phyloP scores from a whole-genome alignment of 2,329 filamentous ascomycete species.

The Trichoderma breve region DNA sequence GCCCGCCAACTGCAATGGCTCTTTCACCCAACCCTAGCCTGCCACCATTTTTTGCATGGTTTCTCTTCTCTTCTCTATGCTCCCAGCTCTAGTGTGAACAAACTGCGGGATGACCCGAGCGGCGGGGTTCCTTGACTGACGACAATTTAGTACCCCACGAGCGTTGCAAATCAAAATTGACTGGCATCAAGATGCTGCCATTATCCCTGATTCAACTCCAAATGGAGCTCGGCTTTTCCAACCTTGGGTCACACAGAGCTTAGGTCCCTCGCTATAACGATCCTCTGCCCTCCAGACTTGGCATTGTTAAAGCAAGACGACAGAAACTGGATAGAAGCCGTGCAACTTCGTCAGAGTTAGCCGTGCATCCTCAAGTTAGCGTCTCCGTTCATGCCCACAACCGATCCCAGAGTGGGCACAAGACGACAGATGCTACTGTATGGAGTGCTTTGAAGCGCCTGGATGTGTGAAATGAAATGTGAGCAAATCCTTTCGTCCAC shows the following conservation, averaged over 20 bases:
- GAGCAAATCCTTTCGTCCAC: neutral
- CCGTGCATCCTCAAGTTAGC: slow-evolving; percentile 13
- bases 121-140: neutral
- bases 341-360: slow-evolving; percentile 8
- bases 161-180: neutral
- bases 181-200: neutral
- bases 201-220: neutral
- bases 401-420: slow-evolving; percentile 7
- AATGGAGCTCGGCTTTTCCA: neutral
- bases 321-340: neutral
- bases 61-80: neutral
- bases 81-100: neutral
- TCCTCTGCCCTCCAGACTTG: neutral
- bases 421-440: slow-evolving; percentile 5
- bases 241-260: neutral
- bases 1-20: neutral
- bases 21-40: neutral
- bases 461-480: slow-evolving; percentile 13
- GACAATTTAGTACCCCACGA: neutral
- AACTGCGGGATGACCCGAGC: slow-evolving; percentile 17
- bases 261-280: neutral
- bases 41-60: neutral
- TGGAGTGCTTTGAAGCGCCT: neutral
- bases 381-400: slow-evolving; percentile 8
- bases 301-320: neutral